Evolutionary conservation across 2,329 filamentous ascomycete species (phyloP).

Genomic region (Chrysoporthe deuterocubensis): DNA sequence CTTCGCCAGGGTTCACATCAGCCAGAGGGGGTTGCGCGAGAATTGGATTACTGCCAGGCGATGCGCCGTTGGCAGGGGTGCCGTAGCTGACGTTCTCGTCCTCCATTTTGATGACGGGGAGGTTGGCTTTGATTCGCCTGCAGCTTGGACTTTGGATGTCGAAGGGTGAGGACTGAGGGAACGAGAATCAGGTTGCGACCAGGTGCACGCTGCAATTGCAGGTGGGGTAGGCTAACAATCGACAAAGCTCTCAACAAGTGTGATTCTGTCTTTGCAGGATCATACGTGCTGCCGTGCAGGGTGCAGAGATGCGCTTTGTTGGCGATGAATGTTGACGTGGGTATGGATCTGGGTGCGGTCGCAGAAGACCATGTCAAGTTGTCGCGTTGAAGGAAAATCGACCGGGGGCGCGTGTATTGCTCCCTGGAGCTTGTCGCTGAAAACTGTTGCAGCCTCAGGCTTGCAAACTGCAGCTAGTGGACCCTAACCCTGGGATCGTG

Average conservation of each 20-base stretch:
- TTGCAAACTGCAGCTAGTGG: not conserved
- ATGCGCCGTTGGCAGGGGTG: slow-evolving; percentile 60
- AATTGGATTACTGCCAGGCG: slow-evolving; percentile 60
- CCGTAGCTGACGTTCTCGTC: slow-evolving; percentile 60
- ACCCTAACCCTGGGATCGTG: not conserved
- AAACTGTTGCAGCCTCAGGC: slow-evolving; percentile 27
- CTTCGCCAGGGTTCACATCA: slow-evolving; percentile 50
- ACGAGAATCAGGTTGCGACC: not conserved
- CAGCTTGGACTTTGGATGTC: slow-evolving; percentile 1
- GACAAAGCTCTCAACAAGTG: not conserved
- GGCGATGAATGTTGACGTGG: slow-evolving; percentile 12
- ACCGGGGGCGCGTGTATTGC: slow-evolving; percentile 15
- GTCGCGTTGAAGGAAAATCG: slow-evolving; percentile 29
- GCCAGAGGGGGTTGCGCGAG: slow-evolving; percentile 58
- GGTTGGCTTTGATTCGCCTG: slow-evolving; percentile 26
- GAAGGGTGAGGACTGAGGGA: slow-evolving; percentile 5
- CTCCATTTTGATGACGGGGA: slow-evolving; percentile 54
- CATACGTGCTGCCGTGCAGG: not conserved
- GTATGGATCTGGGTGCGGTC: slow-evolving; percentile 18
- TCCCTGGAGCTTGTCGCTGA: slow-evolving; percentile 14
- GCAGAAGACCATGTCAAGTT: slow-evolving; percentile 28
- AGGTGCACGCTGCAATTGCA: slow-evolving; percentile 27
- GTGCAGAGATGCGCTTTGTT: slow-evolving; percentile 18
- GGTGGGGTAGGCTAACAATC: slow-evolving; percentile 1
- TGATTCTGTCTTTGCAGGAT: not conserved